Evolutionary conservation across 2,329 filamentous ascomycete genomes (phyloP).

Genomic region (Trichoderma gracile): DNA sequence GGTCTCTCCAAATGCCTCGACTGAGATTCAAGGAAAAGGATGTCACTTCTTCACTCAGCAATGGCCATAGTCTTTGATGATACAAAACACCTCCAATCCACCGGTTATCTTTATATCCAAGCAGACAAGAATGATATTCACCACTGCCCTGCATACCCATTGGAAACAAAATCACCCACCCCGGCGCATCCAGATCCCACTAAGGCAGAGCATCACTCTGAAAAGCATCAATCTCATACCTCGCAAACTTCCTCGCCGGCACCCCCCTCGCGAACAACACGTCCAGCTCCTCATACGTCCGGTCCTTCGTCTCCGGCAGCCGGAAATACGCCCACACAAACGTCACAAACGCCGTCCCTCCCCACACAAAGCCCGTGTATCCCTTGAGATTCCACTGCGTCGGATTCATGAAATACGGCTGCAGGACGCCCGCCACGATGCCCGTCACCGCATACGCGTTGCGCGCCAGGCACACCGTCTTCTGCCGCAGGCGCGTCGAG

Average conservation of each 20-base stretch:
- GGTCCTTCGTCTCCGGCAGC: constrained; percentile 55
- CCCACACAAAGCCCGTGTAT: constrained; percentile 50
- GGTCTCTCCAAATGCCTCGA: too few relatives aligned
- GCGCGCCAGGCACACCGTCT: constrained; percentile 56
- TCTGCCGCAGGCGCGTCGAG: constrained; percentile 54
- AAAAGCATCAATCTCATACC: constrained; percentile 28
- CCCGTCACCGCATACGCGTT: constrained; percentile 47
- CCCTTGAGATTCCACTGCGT: constrained; percentile 52
- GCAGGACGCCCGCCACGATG: constrained; percentile 52
- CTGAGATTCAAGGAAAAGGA: too few relatives aligned
- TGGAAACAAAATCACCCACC: not conserved
- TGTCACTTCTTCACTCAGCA: too few relatives aligned
- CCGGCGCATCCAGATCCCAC: not conserved
- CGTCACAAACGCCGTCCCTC: constrained; percentile 49
- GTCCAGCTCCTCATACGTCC: constrained; percentile 47
- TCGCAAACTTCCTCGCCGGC: constrained; percentile 38
- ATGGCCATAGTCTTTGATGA: too few relatives aligned
- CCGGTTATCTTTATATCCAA: too few relatives aligned
- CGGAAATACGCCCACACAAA: constrained; percentile 53
- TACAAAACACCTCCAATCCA: too few relatives aligned
- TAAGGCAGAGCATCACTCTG: constrained; percentile 19
- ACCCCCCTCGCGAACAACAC: constrained; percentile 38
- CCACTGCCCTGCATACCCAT: too few relatives aligned
- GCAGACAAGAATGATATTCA: too few relatives aligned
- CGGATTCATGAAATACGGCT: constrained; percentile 51